Base-by-base conservation (phyloP, 768 basidiomycete genomes). In the Boletus reticulatus region DNA sequence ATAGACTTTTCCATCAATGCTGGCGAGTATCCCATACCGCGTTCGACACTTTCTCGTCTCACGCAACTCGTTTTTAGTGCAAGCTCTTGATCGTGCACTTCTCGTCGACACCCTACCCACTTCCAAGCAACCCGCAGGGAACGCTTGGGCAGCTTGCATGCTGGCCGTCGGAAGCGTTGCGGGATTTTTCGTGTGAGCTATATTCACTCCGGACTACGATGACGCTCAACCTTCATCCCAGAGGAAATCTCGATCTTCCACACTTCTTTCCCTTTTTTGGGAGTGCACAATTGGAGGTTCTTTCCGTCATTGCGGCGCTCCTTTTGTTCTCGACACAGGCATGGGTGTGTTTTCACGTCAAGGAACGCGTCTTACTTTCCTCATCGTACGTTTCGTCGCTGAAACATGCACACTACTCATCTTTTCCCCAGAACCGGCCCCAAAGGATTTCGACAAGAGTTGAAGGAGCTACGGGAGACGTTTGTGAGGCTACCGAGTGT, bases 111-210 rank as follows among this genome's bases (percentile, higher is more conserved):
- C 82, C 0, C 71, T 96, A 5, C 87, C 93, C 0, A 75, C 88
- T 0, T 67, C 80, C 1, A 76, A 83, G 24, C 95, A 98, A 69
- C 84, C 94, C 7, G 76, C 81, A 10, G 94, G 90, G 1, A 97
- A 95, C 66, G 95, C 95, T 0, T 98, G 95, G 95, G 95, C 93
- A 1, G 92, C 91, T 1, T 77, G 89, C n/a, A 95, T 97, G 92
- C 74, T 89, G 43, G 92, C 91, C 1, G 64, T 94, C 27, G 95
- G 95, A 12, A 85, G 89, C 52, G 87, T 96, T 0, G 75, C 85
- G 2, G 94, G 94, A 0, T 96, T 94, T 70, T 96, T 90, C 65
- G 78, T 92, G 94, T 94, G 61, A 62, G 90, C 34, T 8, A 3
- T 34, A n/a, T 43, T 13, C 2, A 19, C 8, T 39, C 50, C 10